Evolutionary conservation across 192 early-diverging fungal species (phyloP).

Genomic region (Coemansia sp.): DNA sequence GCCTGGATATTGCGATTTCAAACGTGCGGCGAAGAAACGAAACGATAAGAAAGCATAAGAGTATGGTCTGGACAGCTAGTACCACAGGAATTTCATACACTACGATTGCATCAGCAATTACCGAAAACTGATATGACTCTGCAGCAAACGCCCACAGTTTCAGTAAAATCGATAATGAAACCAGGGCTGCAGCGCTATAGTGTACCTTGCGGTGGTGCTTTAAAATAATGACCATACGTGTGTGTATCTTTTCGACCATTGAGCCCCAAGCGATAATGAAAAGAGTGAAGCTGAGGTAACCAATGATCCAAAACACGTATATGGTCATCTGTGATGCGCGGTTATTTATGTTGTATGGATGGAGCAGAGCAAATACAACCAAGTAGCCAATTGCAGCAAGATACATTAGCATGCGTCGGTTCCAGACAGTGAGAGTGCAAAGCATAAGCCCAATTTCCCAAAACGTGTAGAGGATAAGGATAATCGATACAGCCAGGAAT

Average conservation of each 20-base stretch:
- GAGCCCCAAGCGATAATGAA: slow-evolving; percentile 40
- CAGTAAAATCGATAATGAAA: slow-evolving; percentile 24
- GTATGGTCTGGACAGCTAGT: slow-evolving; percentile 18
- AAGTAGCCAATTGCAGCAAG: slow-evolving; percentile 31
- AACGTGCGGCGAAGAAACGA: slow-evolving; percentile 31
- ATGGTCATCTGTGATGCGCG: slow-evolving; percentile 27
- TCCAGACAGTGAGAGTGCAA: slow-evolving; percentile 33
- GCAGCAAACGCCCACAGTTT: slow-evolving; percentile 40
- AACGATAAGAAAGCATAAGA: slow-evolving; percentile 23
- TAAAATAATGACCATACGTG: background rate
- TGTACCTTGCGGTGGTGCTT: slow-evolving; percentile 4
- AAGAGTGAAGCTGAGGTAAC: slow-evolving; percentile 32
- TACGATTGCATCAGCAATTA: slow-evolving; percentile 9
- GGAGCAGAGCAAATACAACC: slow-evolving; percentile 35
- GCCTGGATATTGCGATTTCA: slow-evolving; percentile 33
- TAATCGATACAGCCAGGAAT: slow-evolving; percentile 17
- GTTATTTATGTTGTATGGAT: slow-evolving; percentile 23
- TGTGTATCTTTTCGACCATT: slow-evolving; percentile 26
- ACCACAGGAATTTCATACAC: slow-evolving; percentile 25
- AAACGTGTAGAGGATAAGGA: slow-evolving; percentile 31
- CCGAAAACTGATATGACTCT: slow-evolving; percentile 27
- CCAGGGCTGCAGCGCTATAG: slow-evolving; percentile 13
- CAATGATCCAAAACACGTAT: slow-evolving; percentile 38
- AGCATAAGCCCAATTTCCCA: slow-evolving; percentile 39
- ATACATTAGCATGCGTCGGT: slow-evolving; percentile 44